Evolutionary conservation across 345 rosid species (phyloP), one percentile per base, ranked within the genome.

Genomic region (Sonneratia caseolaris): DNA sequence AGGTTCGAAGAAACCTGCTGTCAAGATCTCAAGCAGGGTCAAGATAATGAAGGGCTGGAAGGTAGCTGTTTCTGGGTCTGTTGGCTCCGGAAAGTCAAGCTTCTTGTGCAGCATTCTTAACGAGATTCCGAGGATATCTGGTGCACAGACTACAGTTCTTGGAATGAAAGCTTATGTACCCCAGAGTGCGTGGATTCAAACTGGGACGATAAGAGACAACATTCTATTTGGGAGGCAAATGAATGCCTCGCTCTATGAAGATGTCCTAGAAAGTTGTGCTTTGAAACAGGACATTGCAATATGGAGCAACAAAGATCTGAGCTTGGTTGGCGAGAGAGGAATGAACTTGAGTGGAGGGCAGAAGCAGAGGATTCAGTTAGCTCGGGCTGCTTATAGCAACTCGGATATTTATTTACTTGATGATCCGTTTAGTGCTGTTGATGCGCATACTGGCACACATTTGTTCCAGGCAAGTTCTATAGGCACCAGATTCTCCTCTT

Each of bases 291-390:
- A 92, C 79, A 67, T 92, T 66, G 78, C 82, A 66, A 47, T 79
- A 68, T 81, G 88, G 66, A 64, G 80, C 2, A 74, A 76, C 47
- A 85, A 87, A 37, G 97, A 92, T 78, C 89, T 82, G 51, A 89
- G 91, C 0, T 79, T 82, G 66, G 86, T 92, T 7, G 98, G 96
- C 5, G 90, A 92, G 77, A 84, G 92, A 43, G 98, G 98, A 22
- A 82, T 90, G 56, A 92, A 87, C 74, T 64, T 92, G 80, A 92
- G 96, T 18, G 96, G 96, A 37, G 94, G 98, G 64, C 98, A 92
- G 79, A 90, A 88, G 83, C 96, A 88, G 70, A 80, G 96, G 37
- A 76, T 92, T 72, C 95, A 92, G 49, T 79, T 92, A 16, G 96
- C 96, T 3, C 90, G 95, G 1, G 93, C 98, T 2, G 70, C 88